Conservation (phyloP, 495 filamentous ascomycete genomes). For the Podospora sp. region DNA sequence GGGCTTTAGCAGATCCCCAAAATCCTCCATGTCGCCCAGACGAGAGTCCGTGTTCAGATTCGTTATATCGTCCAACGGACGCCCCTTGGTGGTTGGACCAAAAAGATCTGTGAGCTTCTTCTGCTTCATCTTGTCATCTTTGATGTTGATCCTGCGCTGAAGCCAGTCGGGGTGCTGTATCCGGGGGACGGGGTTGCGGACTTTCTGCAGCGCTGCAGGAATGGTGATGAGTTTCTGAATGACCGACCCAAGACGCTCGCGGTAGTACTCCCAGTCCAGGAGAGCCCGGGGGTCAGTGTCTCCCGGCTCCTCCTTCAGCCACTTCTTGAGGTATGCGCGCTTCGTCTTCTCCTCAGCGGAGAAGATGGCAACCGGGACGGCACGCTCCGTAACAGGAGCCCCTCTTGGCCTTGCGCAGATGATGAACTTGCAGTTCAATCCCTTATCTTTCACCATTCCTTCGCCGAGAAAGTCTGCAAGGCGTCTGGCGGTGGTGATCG, state of each 20-base stretch:
- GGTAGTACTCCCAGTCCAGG: constrained; percentile 96
- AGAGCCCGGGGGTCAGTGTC: constrained; percentile 88
- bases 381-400: constrained; percentile 92
- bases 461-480: constrained; percentile 95
- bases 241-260: constrained; percentile 90
- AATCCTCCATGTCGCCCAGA: constrained; percentile 82
- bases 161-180: constrained; percentile 97
- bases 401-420: constrained; percentile 85
- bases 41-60: constrained; percentile 59
- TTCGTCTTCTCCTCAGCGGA: constrained; percentile 88
- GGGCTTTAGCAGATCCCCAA: constrained; percentile 69
- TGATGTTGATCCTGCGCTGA: constrained; percentile 86
- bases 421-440: constrained; percentile 98
- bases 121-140: constrained; percentile 97
- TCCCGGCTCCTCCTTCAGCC: constrained; percentile 89
- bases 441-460: constrained; percentile 99
- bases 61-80: constrained; percentile 67
- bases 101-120: constrained; percentile 98
- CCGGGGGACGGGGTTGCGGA: constrained; percentile 90
- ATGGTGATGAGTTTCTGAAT: constrained; percentile 99
- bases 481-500: constrained; percentile 96
- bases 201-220: constrained; percentile 91
- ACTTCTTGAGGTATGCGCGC: constrained; percentile 87
- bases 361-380: constrained; percentile 95
- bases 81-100: constrained; percentile 57